phyloP scores from a whole-genome alignment of 1,284 basidiomycete species.

The Mycena sp. region DNA sequence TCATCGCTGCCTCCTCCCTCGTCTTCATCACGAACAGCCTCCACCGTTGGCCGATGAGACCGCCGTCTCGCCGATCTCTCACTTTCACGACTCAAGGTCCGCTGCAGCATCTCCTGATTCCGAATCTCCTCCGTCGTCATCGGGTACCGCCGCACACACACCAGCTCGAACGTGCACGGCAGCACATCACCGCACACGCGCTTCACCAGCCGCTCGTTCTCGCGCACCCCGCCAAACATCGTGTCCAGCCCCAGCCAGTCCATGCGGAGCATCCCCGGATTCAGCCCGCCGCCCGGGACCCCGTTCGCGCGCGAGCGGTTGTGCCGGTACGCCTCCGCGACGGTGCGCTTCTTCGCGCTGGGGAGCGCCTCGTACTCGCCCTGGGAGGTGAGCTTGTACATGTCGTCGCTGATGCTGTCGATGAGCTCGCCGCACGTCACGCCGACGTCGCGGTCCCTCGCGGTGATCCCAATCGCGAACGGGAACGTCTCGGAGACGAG shows the following conservation, averaged over 20 bases:
- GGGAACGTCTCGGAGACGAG: conserved; percentile 63
- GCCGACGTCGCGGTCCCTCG: conserved; percentile 57
- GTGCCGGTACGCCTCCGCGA: conserved; percentile 62
- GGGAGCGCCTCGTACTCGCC: conserved; percentile 59
- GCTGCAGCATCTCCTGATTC: conserved; percentile 52
- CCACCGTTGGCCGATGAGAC: conserved; percentile 15
- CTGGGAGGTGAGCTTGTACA: conserved; percentile 60
- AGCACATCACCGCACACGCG: conserved; percentile 56
- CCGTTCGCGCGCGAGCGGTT: conserved; percentile 70
- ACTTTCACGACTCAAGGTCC: conserved; percentile 26
- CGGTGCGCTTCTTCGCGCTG: conserved; percentile 44
- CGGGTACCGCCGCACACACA: conserved; percentile 57
- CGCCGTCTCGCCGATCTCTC: conserved; percentile 14
- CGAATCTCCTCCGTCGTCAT: conserved; percentile 60
- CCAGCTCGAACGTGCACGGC: conserved; percentile 69
- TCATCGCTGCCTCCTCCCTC: not conserved
- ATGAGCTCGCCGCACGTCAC: conserved; percentile 80
- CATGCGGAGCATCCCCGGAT: conserved; percentile 64
- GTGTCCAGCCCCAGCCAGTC: conserved; percentile 69
- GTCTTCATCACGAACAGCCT: not conserved
- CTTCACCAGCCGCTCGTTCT: conserved; percentile 54
- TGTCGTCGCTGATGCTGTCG: conserved; percentile 59
- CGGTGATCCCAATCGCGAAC: conserved; percentile 66
- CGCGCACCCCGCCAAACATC: conserved; percentile 68
- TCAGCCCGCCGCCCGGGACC: conserved; percentile 73